Evolutionary conservation across 2,329 filamentous ascomycete species (phyloP), one percentile per base, ranked within the genome.

Genomic region (Xylaria sp.): DNA sequence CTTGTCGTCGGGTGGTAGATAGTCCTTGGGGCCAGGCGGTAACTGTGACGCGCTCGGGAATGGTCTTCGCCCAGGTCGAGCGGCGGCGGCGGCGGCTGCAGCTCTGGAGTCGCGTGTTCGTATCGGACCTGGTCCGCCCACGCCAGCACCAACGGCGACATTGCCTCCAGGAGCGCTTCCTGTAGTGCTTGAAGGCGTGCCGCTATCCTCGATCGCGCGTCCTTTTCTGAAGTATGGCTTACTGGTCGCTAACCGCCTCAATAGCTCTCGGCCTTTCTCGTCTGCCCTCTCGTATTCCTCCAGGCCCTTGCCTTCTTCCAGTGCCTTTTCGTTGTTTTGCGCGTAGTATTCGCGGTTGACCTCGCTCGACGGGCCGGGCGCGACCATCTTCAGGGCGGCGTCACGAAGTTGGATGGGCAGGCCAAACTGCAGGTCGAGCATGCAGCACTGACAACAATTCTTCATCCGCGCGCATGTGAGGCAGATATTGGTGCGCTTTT

Each of bases 381-480:
- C 94, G 51, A 98, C 93, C 92, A 99, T 97, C 85, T 98, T 98
- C 72, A 99, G 86, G 5, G 97, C 96, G 2, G 96, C 96, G 84
- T 99, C 96, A 78, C 96, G 90, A 67, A 99, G 93, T 15, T 94
- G 92, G 77, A 99, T 97, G 12, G 96, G 96, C 33, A 99, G 86
- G 28, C 96, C 97, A 78, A 98, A 99, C 13, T 93, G 95, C 69
- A 99, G 84, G 86, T 99, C 96, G 62, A 99, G 91, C 94, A 98
- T 98, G 85, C 96, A 99, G 83, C 92, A 95, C 84, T 99, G 96
- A 79, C 96, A 99, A 84, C 96, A 98, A 84, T 99, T 99, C 83
- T 99, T 99, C 74, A 98, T 87, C 54, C 96, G 92, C 25, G 96
- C 95, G 84, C 96, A 99, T 49, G 96, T 99, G 28, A 99, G 86